phyloP scores from a whole-genome alignment of 768 basidiomycete species.

The Phylloporus sp. region DNA sequence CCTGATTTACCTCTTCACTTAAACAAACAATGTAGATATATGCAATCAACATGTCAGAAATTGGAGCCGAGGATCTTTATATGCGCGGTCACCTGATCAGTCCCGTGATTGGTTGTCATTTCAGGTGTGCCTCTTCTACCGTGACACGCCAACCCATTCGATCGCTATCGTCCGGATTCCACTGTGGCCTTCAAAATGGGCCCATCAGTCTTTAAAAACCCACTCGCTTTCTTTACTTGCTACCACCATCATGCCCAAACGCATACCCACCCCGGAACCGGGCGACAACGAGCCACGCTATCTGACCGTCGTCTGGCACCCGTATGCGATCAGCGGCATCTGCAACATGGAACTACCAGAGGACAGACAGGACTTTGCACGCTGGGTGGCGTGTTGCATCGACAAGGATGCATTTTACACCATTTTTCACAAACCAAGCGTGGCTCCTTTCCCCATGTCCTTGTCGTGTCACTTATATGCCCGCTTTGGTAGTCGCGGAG shows the following conservation, averaged over 20 bases:
- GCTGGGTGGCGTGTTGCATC: slow-evolving; percentile 42
- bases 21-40: too few relatives aligned
- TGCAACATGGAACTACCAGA: slow-evolving; percentile 37
- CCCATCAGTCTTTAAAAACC: background rate
- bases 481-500: slow-evolving; percentile 33
- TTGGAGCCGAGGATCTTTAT: too few relatives aligned
- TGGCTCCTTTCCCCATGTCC: slow-evolving; percentile 26
- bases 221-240: background rate
- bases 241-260: slow-evolving; percentile 37
- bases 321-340: slow-evolving; percentile 35
- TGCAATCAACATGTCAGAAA: too few relatives aligned
- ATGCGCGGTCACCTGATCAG: too few relatives aligned
- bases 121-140: too few relatives aligned
- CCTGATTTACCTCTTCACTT: too few relatives aligned
- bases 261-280: slow-evolving; percentile 38
- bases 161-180: too few relatives aligned
- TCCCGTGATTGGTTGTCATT: too few relatives aligned
- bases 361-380: slow-evolving; percentile 36
- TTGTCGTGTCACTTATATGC: background rate
- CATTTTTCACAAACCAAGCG: slow-evolving; percentile 42
- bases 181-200: slow-evolving; percentile 1
- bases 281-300: slow-evolving; percentile 41
- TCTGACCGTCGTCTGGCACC: slow-evolving; percentile 41
- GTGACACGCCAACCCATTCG: too few relatives aligned
- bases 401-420: slow-evolving; percentile 33